phyloP scores from a whole-genome alignment of 495 filamentous ascomycete species.

The Cenococcum geophilum region DNA sequence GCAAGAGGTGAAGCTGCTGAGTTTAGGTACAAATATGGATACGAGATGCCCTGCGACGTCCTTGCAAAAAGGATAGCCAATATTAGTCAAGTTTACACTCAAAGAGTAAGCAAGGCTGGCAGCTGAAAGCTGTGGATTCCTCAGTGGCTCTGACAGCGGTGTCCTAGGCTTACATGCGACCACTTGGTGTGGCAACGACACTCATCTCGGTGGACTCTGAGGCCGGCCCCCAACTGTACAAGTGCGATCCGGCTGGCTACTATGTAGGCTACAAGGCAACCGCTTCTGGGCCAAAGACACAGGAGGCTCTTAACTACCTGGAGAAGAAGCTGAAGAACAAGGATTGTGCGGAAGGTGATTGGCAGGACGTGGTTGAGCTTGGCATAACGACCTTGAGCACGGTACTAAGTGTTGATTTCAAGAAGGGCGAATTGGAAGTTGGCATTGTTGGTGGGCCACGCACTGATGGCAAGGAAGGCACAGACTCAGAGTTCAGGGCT shows the following conservation, averaged over 20 bases:
- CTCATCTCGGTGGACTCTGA: constrained; percentile 90
- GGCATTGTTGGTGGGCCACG: constrained; percentile 86
- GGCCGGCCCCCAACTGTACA: constrained; percentile 92
- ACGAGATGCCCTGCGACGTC: constrained; percentile 98
- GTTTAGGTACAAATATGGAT: constrained; percentile 96
- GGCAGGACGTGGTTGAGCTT: constrained; percentile 97
- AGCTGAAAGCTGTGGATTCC: constrained; percentile 7
- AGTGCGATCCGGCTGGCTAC: constrained; percentile 96
- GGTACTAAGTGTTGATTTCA: constrained; percentile 97
- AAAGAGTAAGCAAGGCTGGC: constrained; percentile 59
- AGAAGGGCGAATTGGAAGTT: constrained; percentile 97
- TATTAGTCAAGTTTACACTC: constrained; percentile 98
- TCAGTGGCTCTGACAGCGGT: constrained; percentile 22
- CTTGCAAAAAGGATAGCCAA: constrained; percentile 95
- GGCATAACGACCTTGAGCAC: constrained; percentile 91
- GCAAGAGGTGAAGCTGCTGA: constrained; percentile 94
- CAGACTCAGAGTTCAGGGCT: constrained; percentile 70
- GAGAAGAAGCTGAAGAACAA: constrained; percentile 99
- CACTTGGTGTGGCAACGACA: constrained; percentile 89
- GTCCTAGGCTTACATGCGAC: constrained; percentile 89
- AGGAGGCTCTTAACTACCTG: constrained; percentile 93
- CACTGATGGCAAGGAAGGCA: constrained; percentile 71
- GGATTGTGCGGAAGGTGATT: constrained; percentile 83
- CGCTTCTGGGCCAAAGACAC: constrained; percentile 92
- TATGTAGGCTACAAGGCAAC: constrained; percentile 98